Evolutionary conservation across 169 alveolate species (phyloP), one percentile per base, ranked within the genome.

Genomic region (Perkinsus chesapeaki): DNA sequence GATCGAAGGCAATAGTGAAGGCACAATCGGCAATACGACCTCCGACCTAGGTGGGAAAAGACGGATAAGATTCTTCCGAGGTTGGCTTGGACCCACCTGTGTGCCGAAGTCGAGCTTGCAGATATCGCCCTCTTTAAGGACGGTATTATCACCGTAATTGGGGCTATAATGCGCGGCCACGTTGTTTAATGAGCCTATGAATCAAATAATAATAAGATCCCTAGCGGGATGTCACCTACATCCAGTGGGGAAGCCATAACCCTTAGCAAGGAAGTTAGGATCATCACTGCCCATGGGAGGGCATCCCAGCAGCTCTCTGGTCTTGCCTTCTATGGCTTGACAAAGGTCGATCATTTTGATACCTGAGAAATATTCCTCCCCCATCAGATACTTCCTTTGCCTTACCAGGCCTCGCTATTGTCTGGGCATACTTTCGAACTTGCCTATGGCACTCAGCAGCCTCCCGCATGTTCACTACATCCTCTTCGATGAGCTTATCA

Each of bases 131-230:
- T 97, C 97, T 90, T 95, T 97, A 92, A 93, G 39, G 48, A 92
- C 43, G 39, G 93, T 92, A 34, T 37, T 39, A 39, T 90, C 94
- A 36, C 98, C 98, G 91, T 97, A 97, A 96, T 98, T 99, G 39
- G 99, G 99, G 0, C 99, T 99, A 95, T 99, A 99, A 96, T 99
- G 99, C 19, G 99, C 99, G 0, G 99, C 99, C 91, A 99, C 98
- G 95, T 98, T 96, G 94, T 99, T 99, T 37, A 99, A 93, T 0
- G 99, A 98, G 47, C 82, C 82, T 60, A 60, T 16, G 31, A 1
- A 60, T 60, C 12, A 5, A 27, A 23, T 5, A 60, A 34, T 0
- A 34, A 12, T 60, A 16, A 7, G 27, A 1, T 27, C 82, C 82
- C 31, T 60, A 9, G 72, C n/a, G n/a, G n/a, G n/a, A n/a, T n/a